Evolutionary conservation across 257 asterid species (phyloP).

Genomic region (Mitragyna speciosa): DNA sequence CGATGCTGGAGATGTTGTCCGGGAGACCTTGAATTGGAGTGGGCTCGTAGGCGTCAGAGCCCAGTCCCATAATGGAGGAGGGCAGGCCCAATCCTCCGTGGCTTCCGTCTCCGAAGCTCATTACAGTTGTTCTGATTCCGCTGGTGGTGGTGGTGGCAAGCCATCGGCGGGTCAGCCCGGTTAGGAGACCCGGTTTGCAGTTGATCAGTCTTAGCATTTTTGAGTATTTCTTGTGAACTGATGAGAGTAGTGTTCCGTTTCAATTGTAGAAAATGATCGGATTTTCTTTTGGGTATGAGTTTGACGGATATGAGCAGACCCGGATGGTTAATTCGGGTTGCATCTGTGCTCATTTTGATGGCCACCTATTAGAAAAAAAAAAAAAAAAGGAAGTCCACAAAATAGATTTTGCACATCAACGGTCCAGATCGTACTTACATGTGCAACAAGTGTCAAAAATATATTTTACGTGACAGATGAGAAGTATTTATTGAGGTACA

Average conservation of each 20-base stretch:
- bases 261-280: neutral
- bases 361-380: neutral
- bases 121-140: constrained; percentile 40
- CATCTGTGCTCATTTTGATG: neutral
- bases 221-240: neutral
- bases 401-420: no score
- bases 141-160: constrained; percentile 29
- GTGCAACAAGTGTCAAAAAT: no score
- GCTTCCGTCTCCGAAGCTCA: constrained; percentile 93
- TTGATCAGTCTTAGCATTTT: constrained; percentile 32
- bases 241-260: no score
- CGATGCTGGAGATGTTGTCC: constrained; percentile 51
- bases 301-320: neutral
- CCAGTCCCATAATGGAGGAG: constrained; percentile 43
- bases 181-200: constrained; percentile 20
- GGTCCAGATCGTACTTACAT: no score
- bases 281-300: no score
- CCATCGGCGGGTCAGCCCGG: constrained; percentile 55
- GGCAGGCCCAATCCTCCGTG: constrained; percentile 80
- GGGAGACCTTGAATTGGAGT: constrained; percentile 70
- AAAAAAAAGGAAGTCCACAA: no score
- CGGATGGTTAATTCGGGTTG: neutral
- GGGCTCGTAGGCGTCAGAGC: constrained; percentile 85
- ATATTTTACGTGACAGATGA: no score
- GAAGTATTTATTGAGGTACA: no score